Percentiles rank a stretch among this genome's conserved stretches.
Evolutionary conservation across 495 filamentous ascomycete species (phyloP).

Genomic region (Tuber aestivum): DNA sequence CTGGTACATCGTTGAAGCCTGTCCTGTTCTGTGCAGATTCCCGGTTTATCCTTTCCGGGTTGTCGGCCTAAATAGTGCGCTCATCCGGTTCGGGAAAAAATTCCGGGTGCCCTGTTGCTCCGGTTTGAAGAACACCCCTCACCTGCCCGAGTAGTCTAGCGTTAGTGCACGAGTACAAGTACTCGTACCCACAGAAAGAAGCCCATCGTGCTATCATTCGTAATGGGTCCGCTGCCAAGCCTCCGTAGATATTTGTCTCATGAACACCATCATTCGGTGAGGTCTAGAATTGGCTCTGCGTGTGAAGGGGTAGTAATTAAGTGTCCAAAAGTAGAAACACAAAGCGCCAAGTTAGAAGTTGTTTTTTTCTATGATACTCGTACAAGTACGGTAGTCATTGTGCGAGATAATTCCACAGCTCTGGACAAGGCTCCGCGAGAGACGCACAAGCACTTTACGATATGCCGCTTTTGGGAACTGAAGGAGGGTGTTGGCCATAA

Average conservation of each 20-base stretch:
- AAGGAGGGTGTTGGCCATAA: neutral
- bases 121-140: too few relatives aligned
- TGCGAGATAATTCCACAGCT: neutral
- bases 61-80: neutral
- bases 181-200: neutral
- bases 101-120: neutral
- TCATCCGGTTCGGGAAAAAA: too few relatives aligned
- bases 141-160: too few relatives aligned
- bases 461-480: neutral
- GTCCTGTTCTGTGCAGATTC: neutral
- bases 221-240: neutral
- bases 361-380: too few relatives aligned
- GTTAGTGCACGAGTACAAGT: too few relatives aligned
- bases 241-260: neutral
- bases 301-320: neutral
- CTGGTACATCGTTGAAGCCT: too few relatives aligned
- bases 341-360: neutral
- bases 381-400: too few relatives aligned
- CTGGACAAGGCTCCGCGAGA: neutral
- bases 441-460: neutral
- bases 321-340: neutral
- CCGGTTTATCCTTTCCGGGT: neutral
- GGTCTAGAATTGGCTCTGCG: neutral
- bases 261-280: neutral
- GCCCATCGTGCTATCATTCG: neutral